Evolutionary conservation across 352 stramenopile species (phyloP).

Genomic region (Aphanomyces stellatus): DNA sequence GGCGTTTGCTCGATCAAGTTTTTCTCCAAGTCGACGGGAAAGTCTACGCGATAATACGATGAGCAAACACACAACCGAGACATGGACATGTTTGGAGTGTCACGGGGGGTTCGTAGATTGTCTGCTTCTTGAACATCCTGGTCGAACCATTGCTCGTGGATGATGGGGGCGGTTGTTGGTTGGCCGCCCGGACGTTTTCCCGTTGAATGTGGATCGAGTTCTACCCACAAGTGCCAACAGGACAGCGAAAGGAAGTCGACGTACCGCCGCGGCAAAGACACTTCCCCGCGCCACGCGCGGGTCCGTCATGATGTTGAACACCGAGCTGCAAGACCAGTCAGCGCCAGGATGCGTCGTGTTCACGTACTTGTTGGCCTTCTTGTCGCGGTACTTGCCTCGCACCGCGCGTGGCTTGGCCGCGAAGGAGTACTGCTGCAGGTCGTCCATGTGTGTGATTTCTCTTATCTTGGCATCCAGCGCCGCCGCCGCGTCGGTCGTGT

Average conservation of each 20-base stretch:
- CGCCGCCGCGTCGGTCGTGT: not conserved
- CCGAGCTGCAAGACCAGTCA: slow-evolving; percentile 1
- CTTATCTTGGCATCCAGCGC: not conserved
- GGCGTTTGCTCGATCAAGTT: slow-evolving; percentile 55
- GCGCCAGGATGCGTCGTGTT: not conserved
- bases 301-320: slow-evolving; percentile 72
- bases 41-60: not conserved
- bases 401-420: slow-evolving; percentile 62
- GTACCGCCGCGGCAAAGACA: slow-evolving; percentile 36
- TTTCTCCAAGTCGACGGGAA: slow-evolving; percentile 30
- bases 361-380: slow-evolving; percentile 21
- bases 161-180: not conserved
- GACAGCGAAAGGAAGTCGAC: not conserved
- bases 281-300: slow-evolving; percentile 50
- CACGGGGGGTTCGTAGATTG: slow-evolving; percentile 1
- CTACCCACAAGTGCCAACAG: not conserved
- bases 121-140: not conserved
- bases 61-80: not conserved
- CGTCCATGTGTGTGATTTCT: slow-evolving; percentile 22
- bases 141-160: not conserved
- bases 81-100: slow-evolving; percentile 4
- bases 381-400: slow-evolving; percentile 32
- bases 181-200: not conserved
- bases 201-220: slow-evolving; percentile 17
- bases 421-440: slow-evolving; percentile 75